These are phyloP conservation scores for Stachybotrys echinatus DNA, from an alignment of 2,329 filamentous ascomycete genomes.

Conservation along the genomic window DNA sequence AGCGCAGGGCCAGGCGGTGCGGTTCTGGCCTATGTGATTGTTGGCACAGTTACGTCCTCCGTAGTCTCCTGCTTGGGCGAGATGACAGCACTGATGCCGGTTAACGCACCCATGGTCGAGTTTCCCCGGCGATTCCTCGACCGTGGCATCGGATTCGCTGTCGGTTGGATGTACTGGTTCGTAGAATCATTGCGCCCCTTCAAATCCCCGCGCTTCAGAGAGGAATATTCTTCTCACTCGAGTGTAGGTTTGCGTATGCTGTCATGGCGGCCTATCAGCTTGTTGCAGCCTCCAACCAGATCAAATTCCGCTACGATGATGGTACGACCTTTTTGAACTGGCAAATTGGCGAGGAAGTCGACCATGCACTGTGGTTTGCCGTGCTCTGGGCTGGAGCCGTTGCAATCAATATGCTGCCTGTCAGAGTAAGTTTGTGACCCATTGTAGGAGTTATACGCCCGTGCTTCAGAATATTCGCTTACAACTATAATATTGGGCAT, in stretches of 20 bases:
- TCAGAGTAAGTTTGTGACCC: conserved; percentile 22
- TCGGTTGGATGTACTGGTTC: conserved; percentile 35
- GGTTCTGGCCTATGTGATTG: conserved; percentile 32
- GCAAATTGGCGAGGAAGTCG: conserved; percentile 24
- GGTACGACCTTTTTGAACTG: conserved; percentile 25
- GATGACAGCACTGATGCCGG: conserved; percentile 32
- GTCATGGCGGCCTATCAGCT: conserved; percentile 29
- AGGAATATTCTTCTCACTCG: too few species aligned
- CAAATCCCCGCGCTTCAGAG: not conserved
- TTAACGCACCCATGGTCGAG: conserved; percentile 32
- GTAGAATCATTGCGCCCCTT: too few species aligned
- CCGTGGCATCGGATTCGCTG: conserved; percentile 29
- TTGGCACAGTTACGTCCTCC: conserved; percentile 35
- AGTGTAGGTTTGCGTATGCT: conserved; percentile 33
- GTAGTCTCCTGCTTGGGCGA: conserved; percentile 36
- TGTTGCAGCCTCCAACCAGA: conserved; percentile 25
- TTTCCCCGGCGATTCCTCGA: conserved; percentile 30
- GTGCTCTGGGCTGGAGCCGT: conserved; percentile 27
- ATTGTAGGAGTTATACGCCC: too few species aligned
- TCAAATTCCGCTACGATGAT: conserved; percentile 31
- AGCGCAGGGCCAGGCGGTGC: conserved; percentile 34
- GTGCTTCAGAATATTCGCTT: conserved; percentile 1
- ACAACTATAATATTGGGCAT: not conserved
- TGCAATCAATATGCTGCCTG: conserved; percentile 28
- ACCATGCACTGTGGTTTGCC: conserved; percentile 30